Percentiles rank a stretch among this genome's conserved stretches.
Conservation (phyloP, 176 grass and related monocot genomes). For the Carex scoparia region DNA sequence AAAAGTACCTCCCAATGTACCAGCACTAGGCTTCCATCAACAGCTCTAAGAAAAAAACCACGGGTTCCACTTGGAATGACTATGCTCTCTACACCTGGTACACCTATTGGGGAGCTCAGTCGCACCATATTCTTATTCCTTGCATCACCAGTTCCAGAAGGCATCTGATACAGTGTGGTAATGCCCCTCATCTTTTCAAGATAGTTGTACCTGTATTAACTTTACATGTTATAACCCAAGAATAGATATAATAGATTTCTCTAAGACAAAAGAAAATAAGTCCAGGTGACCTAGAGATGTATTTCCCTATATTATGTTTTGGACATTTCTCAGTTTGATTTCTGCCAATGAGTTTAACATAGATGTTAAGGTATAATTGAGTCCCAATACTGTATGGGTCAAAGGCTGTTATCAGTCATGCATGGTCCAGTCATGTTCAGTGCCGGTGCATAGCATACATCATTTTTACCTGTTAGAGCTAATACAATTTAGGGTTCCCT, state of each 20-base stretch:
- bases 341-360: neutral
- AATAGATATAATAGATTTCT: neutral
- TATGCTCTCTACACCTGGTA: slow-evolving; percentile 64
- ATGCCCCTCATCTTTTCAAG: slow-evolving; percentile 82
- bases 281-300: neutral
- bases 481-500: neutral
- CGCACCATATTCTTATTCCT: slow-evolving; percentile 47
- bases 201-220: slow-evolving; percentile 64
- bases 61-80: slow-evolving; percentile 55
- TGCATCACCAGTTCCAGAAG: slow-evolving; percentile 30
- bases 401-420: neutral
- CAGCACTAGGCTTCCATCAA: slow-evolving; percentile 53
- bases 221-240: neutral
- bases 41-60: slow-evolving; percentile 64
- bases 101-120: slow-evolving; percentile 42
- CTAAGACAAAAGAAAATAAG: neutral
- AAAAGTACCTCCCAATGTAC: slow-evolving; percentile 78
- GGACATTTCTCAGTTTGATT: neutral
- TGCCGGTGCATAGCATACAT: neutral
- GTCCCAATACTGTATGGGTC: neutral
- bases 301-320: neutral
- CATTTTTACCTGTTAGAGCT: neutral
- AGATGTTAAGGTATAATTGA: neutral
- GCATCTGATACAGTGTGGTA: slow-evolving; percentile 53
- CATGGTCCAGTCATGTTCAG: neutral